Base-by-base conservation (phyloP, 345 rosid genomes). In the Viola odorata region DNA sequence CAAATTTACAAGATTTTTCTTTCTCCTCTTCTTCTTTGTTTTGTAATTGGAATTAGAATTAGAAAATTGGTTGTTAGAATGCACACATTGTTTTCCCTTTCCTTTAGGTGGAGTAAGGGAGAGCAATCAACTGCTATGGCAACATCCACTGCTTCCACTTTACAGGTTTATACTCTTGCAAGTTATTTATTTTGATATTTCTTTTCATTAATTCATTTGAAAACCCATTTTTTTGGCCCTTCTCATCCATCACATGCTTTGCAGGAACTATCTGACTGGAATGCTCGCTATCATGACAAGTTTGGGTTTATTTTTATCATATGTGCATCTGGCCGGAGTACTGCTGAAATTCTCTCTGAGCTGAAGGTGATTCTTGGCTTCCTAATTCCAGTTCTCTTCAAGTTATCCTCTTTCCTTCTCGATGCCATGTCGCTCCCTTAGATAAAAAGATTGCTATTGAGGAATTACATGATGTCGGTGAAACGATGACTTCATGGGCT, bases 61-160 rank as follows among this genome's bases (percentile, higher is more conserved):
- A 44, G 47, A 44, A 44, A 0, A 44, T 11, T 44, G 14, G 9
- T 57, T 13, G 32, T 41, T 50, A 6, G 8, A 12, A 6, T 8
- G 14, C 15, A 49, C 11, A 23, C 39, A 15, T 37, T 53, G 41
- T 36, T 68, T 23, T 41, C 48, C 5, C 1, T 16, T 12, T 4
- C 17, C 12, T 61, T 55, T 53, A 84, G 89, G 66, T 78, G 85
- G 84, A 87, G 96, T 60, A 81, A 75, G 55, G 81, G 85, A 62
- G 98, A 92, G 77, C 96, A 92, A 69, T 82, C 98, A 13, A 81
- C 86, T 12, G 98, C 97, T 65, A 65, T 89, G 39, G 85, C 97
- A 41, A 82, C 97, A 63, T 85, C 96, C 57, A 78, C 91, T 59
- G 66, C 50, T 77, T 77, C 88, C 65, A 79, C 73, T 71, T 80